Evolutionary conservation across 2,329 filamentous ascomycete species (phyloP).

Genomic region (Knoxdaviesia proteae): DNA sequence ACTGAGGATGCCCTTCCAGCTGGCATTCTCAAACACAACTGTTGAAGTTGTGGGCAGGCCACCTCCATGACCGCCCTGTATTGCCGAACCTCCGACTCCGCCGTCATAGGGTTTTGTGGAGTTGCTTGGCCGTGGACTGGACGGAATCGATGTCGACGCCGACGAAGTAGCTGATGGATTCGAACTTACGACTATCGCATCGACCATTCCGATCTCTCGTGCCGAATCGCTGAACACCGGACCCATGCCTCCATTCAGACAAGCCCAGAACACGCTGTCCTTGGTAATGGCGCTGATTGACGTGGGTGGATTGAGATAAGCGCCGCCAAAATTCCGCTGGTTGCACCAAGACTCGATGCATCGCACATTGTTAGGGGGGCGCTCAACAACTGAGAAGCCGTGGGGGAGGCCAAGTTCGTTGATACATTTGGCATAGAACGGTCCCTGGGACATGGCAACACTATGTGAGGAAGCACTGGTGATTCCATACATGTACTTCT

Average conservation of each 20-base stretch:
- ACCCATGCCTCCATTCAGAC: conserved; percentile 26
- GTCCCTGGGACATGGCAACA: conserved; percentile 45
- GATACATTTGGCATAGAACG: conserved; percentile 72
- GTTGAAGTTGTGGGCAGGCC: conserved; percentile 26
- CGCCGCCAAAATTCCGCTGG: conserved; percentile 60
- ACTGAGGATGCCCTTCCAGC: conserved; percentile 69
- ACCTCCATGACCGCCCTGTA: too few species aligned
- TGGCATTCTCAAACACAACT: conserved; percentile 61
- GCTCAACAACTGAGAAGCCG: conserved; percentile 54
- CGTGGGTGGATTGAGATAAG: conserved; percentile 58
- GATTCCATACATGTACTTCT: conserved; percentile 63
- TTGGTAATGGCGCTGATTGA: conserved; percentile 39
- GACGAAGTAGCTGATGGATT: conserved; percentile 21
- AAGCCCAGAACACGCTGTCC: conserved; percentile 27
- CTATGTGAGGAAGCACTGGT: conserved; percentile 43
- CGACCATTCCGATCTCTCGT: conserved; percentile 57
- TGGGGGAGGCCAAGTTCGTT: conserved; percentile 74
- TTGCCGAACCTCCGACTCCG: conserved; percentile 4
- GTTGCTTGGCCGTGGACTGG: conserved; percentile 19
- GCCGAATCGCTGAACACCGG: conserved; percentile 54
- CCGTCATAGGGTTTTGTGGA: conserved; percentile 7
- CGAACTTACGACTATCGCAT: conserved; percentile 51
- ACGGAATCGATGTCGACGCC: conserved; percentile 23
- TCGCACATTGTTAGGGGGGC: conserved; percentile 39
- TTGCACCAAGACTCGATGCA: conserved; percentile 53